These are phyloP conservation scores for Hygrophila difformis DNA, from an alignment of 257 asterid genomes.

Conservation along the genomic window DNA sequence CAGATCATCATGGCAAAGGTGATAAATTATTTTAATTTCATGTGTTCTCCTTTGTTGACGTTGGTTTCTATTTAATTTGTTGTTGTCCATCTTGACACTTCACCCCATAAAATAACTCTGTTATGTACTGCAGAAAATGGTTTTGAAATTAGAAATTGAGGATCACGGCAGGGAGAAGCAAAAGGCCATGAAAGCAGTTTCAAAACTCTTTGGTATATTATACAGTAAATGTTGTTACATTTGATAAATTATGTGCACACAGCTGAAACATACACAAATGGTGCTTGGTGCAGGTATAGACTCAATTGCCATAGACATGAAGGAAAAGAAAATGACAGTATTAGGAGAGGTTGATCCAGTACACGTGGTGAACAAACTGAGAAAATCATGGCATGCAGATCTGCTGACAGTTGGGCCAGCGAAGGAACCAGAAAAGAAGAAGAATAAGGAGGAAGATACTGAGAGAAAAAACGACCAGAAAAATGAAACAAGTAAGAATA, in stretches of 20 bases:
- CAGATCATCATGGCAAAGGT: too few species aligned
- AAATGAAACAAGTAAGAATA: constrained; percentile 27
- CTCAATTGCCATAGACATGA: constrained; percentile 42
- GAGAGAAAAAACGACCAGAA: constrained; percentile 13
- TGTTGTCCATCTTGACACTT: too few species aligned
- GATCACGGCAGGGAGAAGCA: constrained; percentile 45
- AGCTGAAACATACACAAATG: too few species aligned
- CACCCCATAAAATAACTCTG: too few species aligned
- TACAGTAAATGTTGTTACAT: too few species aligned
- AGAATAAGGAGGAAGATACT: constrained; percentile 14
- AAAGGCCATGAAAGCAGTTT: constrained; percentile 65
- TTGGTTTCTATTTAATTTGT: too few species aligned
- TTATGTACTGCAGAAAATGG: constrained; percentile 62
- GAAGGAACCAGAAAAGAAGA: constrained; percentile 40
- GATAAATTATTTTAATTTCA: too few species aligned
- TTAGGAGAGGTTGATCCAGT: constrained; percentile 48
- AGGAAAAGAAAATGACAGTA: constrained; percentile 43
- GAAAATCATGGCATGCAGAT: constrained; percentile 31
- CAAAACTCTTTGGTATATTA: constrained; percentile 34
- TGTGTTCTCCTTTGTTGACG: too few species aligned
- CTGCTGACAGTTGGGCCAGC: constrained; percentile 50
- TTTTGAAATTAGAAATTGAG: constrained; percentile 30
- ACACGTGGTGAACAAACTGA: constrained; percentile 34
- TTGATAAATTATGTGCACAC: too few species aligned
- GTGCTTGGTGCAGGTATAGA: constrained; percentile 26